Evolutionary conservation across 805 yeast species (phyloP).

Genomic region (Candida pseudoglaebosa): DNA sequence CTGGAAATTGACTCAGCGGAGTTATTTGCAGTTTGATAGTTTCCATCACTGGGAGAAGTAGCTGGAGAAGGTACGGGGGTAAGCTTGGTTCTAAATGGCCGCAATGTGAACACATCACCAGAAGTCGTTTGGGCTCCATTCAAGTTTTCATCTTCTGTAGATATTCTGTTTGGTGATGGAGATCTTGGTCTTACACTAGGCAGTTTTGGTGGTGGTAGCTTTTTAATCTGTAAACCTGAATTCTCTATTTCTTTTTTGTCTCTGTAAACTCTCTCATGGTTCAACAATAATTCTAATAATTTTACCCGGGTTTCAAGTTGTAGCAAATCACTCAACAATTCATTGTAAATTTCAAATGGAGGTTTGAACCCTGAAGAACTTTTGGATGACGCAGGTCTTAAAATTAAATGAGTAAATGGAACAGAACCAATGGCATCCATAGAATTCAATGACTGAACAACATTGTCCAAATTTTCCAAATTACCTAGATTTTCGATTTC

Average conservation of each 20-base stretch:
- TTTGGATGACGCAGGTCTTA: slow-evolving; percentile 38
- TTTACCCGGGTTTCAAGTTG: slow-evolving; percentile 17
- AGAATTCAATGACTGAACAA: slow-evolving; percentile 21
- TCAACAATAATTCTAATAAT: slow-evolving; percentile 18
- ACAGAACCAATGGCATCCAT: slow-evolving; percentile 35
- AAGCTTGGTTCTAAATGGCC: slow-evolving; percentile 39
- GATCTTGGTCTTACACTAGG: slow-evolving; percentile 2
- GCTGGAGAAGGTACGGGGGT: slow-evolving; percentile 40
- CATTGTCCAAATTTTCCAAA: slow-evolving; percentile 6
- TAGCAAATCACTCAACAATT: slow-evolving; percentile 26
- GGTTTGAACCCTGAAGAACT: slow-evolving; percentile 37
- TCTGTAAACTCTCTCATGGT: slow-evolving; percentile 24
- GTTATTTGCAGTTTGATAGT: slow-evolving; percentile 7
- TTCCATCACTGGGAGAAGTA: slow-evolving; percentile 31
- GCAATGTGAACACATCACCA: slow-evolving; percentile 31
- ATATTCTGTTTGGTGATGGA: slow-evolving; percentile 3
- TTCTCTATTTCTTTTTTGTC: slow-evolving; percentile 30
- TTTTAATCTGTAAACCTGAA: slow-evolving; percentile 19
- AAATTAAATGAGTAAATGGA: slow-evolving; percentile 38
- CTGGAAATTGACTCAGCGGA: slow-evolving; percentile 6
- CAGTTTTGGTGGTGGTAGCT: slow-evolving; percentile 11
- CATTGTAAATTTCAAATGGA: slow-evolving; percentile 25
- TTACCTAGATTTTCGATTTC: slow-evolving; percentile 9
- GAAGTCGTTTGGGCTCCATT: slow-evolving; percentile 21
- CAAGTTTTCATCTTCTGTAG: slow-evolving; percentile 1